A percentile compares a stretch with the other conserved stretches of the same genome.
These are phyloP conservation scores for Jatropha curcas DNA, from an alignment of 345 rosid genomes.

Conservation along the genomic window DNA sequence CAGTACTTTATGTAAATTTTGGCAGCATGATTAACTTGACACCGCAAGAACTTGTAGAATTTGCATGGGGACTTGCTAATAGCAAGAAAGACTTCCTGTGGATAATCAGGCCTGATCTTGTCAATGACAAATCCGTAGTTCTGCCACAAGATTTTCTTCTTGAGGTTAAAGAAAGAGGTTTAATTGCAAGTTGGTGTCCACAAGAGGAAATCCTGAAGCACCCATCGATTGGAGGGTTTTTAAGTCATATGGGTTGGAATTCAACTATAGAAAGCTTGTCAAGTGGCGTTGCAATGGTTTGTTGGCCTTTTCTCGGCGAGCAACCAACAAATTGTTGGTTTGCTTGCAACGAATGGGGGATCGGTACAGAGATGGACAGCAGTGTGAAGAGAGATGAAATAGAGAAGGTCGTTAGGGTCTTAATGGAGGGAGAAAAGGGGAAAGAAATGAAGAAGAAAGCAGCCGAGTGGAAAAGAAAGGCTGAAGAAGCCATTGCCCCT, in stretches of 20 bases:
- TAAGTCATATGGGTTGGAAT: constrained; percentile 17
- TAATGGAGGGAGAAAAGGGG: constrained; percentile 7
- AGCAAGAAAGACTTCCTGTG: constrained; percentile 1
- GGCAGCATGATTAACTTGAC: neutral
- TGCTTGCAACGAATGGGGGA: constrained; percentile 10
- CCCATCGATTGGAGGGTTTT: neutral
- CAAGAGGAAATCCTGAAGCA: constrained; percentile 12
- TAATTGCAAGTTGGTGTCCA: constrained; percentile 6
- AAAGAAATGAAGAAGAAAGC: constrained; percentile 5
- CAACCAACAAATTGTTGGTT: constrained; percentile 9
- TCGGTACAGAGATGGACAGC: constrained; percentile 5
- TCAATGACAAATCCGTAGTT: neutral
- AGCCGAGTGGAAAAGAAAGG: neutral
- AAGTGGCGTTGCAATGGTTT: neutral
- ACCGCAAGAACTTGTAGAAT: neutral
- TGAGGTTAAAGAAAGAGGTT: neutral
- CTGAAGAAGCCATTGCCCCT: neutral
- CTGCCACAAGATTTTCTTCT: neutral
- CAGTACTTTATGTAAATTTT: constrained; percentile 6
- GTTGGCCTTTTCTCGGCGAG: constrained; percentile 6
- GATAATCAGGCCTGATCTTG: constrained; percentile 17
- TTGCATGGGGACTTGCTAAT: constrained; percentile 15
- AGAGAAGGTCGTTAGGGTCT: neutral
- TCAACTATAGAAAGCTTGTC: constrained; percentile 5
- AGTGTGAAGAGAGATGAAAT: constrained; percentile 13